Base-by-base conservation (phyloP, 768 basidiomycete species). In the Russula foetens region DNA sequence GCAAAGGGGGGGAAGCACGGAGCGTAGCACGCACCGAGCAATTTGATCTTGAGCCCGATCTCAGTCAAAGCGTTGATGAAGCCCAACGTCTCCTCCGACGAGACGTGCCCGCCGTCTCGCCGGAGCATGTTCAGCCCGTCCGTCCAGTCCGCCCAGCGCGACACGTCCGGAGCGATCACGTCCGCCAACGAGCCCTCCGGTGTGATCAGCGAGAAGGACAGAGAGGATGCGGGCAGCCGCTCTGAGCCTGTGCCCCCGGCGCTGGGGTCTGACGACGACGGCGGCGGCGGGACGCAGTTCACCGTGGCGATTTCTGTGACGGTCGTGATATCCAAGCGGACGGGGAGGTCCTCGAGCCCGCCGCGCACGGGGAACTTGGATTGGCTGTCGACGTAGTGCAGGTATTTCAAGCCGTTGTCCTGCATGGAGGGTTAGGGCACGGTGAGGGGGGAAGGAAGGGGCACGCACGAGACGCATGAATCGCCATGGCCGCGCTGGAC, bases 71-170 rank as follows among this genome's bases (percentile, higher is more conserved):
- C 85, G 68, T 90, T 82, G 12, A 96, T 88, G 68, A 92, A 92
- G 24, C 85, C 86, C 41, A 87, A 88, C 0, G 93, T 94, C 72
- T 93, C 90, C 64, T 85, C 81, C 4, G 92, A 92, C 14, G 86
- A 76, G 59, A 92, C 89, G 69, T 91, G 90, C 8, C 89, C 88
- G 19, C 90, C 84, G 65, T 89, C 90, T 53, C 84, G 76, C 43
- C 90, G 77, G 44, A 95, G 79, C 84, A 95, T 89, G 67, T 91
- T 91, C 71, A 96, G 69, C 4, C 92, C 93, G 71, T 96, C 93
- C 2, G 91, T 91, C 93, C 93, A 96, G 73, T 96, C 93, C 17
- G 90, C 88, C 87, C 90, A 94, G 19, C 86, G 77, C 19, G 85
- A 83, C 54, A 82, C 80, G 71, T 92, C 69, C 14, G 71, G 67